A percentile compares a stretch with the other conserved stretches of the same genome.
Conservation (phyloP, 1,284 basidiomycete species). For the Cystobasidium pallidum region DNA sequence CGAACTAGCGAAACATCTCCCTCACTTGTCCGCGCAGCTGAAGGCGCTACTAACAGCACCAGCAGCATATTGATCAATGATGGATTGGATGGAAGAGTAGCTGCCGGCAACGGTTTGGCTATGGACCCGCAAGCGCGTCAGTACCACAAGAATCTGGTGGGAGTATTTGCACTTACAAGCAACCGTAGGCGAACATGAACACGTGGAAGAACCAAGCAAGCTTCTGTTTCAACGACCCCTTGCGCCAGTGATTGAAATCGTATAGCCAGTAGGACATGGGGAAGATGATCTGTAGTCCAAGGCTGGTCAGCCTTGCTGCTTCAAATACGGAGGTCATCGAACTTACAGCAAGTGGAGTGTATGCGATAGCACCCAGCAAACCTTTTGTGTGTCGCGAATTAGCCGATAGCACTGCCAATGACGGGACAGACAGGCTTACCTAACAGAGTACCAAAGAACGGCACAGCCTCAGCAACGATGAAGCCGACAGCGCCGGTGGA, state of each 20-base stretch:
- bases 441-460: slow-evolving; percentile 2
- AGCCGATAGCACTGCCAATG: background rate
- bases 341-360: slow-evolving; percentile 29
- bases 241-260: slow-evolving; percentile 10
- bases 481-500: slow-evolving; percentile 58
- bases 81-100: slow-evolving; percentile 10
- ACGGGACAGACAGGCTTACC: background rate
- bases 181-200: slow-evolving; percentile 2
- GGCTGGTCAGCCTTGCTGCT: background rate
- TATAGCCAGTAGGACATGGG: slow-evolving; percentile 26
- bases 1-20: background rate
- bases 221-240: slow-evolving; percentile 7
- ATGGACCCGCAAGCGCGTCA: background rate
- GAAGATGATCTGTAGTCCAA: slow-evolving; percentile 12
- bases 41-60: slow-evolving; percentile 6
- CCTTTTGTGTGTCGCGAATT: background rate
- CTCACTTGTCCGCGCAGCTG: slow-evolving; percentile 35
- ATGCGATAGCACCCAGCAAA: slow-evolving; percentile 14
- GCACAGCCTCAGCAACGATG: slow-evolving; percentile 63
- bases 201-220: slow-evolving; percentile 25
- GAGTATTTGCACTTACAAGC: background rate
- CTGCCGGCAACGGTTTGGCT: slow-evolving; percentile 21
- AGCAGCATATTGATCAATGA: slow-evolving; percentile 21
- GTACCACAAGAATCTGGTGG: background rate
- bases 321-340: background rate